phyloP scores from a whole-genome alignment of 345 rosid species.

The Populus alba region DNA sequence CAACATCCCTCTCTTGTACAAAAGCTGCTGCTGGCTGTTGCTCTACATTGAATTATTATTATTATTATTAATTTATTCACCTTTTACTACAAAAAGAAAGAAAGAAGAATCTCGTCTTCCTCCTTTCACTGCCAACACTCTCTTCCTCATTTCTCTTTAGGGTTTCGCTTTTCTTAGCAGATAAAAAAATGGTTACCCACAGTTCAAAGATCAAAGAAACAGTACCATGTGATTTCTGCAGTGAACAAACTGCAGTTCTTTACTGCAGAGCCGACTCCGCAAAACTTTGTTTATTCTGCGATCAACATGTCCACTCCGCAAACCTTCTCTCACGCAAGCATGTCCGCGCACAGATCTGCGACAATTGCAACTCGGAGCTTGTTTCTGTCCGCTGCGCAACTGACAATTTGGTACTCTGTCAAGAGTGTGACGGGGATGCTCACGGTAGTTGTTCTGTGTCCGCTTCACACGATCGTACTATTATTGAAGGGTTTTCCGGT shows the following conservation, averaged over 20 bases:
- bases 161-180: neutral
- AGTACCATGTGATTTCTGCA: conserved; percentile 76
- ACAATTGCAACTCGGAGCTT: conserved; percentile 59
- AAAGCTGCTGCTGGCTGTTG: neutral
- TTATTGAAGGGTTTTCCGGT: conserved; percentile 63
- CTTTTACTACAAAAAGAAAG: too few species aligned
- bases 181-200: conserved; percentile 36
- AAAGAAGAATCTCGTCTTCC: conserved; percentile 5
- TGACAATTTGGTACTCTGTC: conserved; percentile 59
- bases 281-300: conserved; percentile 81
- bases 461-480: conserved; percentile 57
- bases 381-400: conserved; percentile 59
- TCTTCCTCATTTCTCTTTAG: neutral
- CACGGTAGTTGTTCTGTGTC: conserved; percentile 69
- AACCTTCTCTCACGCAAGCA: conserved; percentile 75
- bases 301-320: conserved; percentile 90
- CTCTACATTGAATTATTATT: too few species aligned
- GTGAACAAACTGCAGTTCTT: conserved; percentile 58
- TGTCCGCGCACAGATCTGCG: conserved; percentile 93
- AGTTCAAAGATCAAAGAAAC: conserved; percentile 22
- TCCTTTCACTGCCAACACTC: neutral
- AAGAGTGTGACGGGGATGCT: conserved; percentile 68
- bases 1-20: neutral
- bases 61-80: too few species aligned
- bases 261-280: conserved; percentile 90